Conservation (phyloP, 331 rosid species). For the Pyrus hybrid region DNA sequence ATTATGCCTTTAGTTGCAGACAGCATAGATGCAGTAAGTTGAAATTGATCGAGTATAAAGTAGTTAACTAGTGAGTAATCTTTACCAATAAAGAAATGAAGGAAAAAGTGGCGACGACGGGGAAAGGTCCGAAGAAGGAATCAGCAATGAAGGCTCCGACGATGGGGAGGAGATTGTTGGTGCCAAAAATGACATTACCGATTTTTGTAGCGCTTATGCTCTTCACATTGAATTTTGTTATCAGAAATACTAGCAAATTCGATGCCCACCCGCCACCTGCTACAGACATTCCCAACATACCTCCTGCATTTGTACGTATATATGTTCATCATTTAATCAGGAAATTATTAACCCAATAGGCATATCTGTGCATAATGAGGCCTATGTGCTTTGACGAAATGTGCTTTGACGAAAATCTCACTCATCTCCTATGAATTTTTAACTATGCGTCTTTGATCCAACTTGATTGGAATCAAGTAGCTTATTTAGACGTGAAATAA, state of each 20-base stretch:
- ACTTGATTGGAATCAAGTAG: too few relatives aligned
- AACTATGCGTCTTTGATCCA: too few relatives aligned
- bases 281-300: conserved; percentile 13
- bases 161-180: conserved; percentile 19
- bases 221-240: conserved; percentile 16
- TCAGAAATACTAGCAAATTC: conserved; percentile 24
- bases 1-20: neutral
- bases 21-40: neutral
- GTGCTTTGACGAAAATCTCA: too few relatives aligned
- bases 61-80: neutral
- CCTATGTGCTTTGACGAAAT: too few relatives aligned
- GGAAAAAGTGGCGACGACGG: conserved; percentile 14
- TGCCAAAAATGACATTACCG: conserved; percentile 19
- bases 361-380: too few relatives aligned
- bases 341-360: neutral
- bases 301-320: neutral
- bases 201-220: conserved; percentile 22
- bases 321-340: neutral
- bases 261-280: conserved; percentile 20
- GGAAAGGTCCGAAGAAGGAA: conserved; percentile 16
- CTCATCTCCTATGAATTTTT: too few relatives aligned
- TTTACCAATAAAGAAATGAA: conserved; percentile 23
- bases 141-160: conserved; percentile 23
- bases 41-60: neutral
- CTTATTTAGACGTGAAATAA: too few relatives aligned